A percentile compares a stretch with the other conserved stretches of the same genome.
phyloP scores from a whole-genome alignment of 2,329 filamentous ascomycete species.

The Exserohilum rostratum region DNA sequence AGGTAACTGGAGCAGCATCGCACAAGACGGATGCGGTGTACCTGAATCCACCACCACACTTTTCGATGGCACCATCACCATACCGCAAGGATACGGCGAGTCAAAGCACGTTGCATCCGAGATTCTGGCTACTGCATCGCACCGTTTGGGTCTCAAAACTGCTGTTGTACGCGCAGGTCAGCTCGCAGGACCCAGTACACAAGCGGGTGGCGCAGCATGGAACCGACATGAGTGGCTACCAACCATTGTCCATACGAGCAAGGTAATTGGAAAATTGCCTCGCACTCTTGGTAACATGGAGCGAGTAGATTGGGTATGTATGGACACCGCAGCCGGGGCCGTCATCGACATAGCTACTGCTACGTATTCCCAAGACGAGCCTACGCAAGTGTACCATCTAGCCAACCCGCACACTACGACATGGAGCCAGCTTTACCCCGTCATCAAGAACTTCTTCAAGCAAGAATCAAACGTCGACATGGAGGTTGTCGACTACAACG shows the following conservation, averaged over 20 bases:
- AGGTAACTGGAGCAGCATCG: slow-evolving; percentile 10
- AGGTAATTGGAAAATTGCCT: slow-evolving; percentile 25
- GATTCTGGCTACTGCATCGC: slow-evolving; percentile 40
- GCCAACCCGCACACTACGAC: slow-evolving; percentile 1
- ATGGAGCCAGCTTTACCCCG: slow-evolving; percentile 2
- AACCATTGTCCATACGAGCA: slow-evolving; percentile 30
- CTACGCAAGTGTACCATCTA: slow-evolving; percentile 5
- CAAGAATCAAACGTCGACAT: not conserved
- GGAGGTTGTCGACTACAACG: not conserved
- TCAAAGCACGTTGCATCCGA: slow-evolving; percentile 46
- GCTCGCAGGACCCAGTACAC: slow-evolving; percentile 34
- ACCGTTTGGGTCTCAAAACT: slow-evolving; percentile 27
- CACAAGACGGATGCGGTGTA: slow-evolving; percentile 1
- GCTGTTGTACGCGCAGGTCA: slow-evolving; percentile 39
- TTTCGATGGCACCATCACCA: slow-evolving; percentile 38
- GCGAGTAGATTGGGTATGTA: slow-evolving; percentile 35
- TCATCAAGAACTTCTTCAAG: not conserved
- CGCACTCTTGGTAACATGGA: slow-evolving; percentile 21
- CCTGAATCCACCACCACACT: slow-evolving; percentile 25
- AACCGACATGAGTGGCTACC: slow-evolving; percentile 37
- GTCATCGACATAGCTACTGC: slow-evolving; percentile 5
- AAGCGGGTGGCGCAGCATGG: slow-evolving; percentile 27
- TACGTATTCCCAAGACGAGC: not conserved
- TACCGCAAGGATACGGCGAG: slow-evolving; percentile 48
- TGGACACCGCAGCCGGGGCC: slow-evolving; percentile 12